These are phyloP conservation scores for Penicillium sp. DNA, from an alignment of 2,329 filamentous ascomycete genomes.

Conservation along the genomic window DNA sequence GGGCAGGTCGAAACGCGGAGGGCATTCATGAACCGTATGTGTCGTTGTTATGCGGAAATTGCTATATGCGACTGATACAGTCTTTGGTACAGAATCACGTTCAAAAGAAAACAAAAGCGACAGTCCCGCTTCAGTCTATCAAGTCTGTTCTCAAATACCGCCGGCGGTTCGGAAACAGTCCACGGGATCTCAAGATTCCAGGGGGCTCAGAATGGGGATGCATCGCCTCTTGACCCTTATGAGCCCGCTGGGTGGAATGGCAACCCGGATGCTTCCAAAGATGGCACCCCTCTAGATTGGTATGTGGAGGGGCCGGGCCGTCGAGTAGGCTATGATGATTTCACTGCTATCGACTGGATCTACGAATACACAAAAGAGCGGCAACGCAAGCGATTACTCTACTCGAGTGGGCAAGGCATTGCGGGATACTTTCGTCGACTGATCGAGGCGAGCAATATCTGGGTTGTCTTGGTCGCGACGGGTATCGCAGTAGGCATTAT, in stretches of 20 bases:
- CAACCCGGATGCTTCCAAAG: constrained; percentile 36
- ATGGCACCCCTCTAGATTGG: constrained; percentile 65
- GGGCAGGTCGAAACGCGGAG: constrained; percentile 28
- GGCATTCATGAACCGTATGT: constrained; percentile 37
- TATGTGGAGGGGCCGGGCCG: constrained; percentile 84
- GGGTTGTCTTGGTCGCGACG: constrained; percentile 82
- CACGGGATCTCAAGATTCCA: constrained; percentile 26
- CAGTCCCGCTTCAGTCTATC: constrained; percentile 41
- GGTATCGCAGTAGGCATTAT: constrained; percentile 80
- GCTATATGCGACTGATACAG: constrained; percentile 4
- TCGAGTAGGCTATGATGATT: constrained; percentile 89
- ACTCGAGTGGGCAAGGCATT: constrained; percentile 66
- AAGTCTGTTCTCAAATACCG: constrained; percentile 35
- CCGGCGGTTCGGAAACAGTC: constrained; percentile 24
- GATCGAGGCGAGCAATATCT: constrained; percentile 84
- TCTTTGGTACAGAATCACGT: constrained; percentile 34
- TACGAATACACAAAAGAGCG: constrained; percentile 98
- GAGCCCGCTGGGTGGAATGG: constrained; percentile 23
- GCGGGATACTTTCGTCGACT: constrained; percentile 70
- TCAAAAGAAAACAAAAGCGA: constrained; percentile 45
- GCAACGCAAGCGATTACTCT: constrained; percentile 75
- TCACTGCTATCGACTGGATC: constrained; percentile 99
- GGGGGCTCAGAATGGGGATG: constrained; percentile 29
- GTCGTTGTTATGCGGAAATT: background rate
- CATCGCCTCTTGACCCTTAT: constrained; percentile 23